Evolutionary conservation across 192 early-diverging fungal genomes (phyloP), one percentile per base, ranked within the genome.

Genomic region (Coemansia sp.): DNA sequence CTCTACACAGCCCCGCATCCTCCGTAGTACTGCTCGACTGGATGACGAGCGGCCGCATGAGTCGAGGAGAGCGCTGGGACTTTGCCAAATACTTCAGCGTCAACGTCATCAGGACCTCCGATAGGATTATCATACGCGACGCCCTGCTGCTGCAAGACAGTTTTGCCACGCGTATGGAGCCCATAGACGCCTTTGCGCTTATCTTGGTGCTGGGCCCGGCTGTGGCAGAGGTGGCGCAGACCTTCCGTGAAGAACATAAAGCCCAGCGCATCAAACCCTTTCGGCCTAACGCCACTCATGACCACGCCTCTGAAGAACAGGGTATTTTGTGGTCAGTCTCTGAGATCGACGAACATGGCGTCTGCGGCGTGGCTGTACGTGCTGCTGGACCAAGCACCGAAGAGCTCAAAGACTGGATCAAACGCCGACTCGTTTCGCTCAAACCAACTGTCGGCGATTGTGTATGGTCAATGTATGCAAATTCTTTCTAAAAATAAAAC

Each of bases 11-110:
- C 23, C 34, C 34, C 1, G 72, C 70, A n/a, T 81, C 86, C 0
- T 90, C 89, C 27, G 59, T 94, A 9, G 79, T 94, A 1, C 64
- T 94, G 8, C 74, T 96, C 32, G 94, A 96, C 66, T 96, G 94
- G 94, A 88, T 93, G 67, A 93, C 90, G 0, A 88, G 89, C 45
- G 94, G 94, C 6, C 66, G 94, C 50, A 78, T 83, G 68, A 86
- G 85, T 11, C 63, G 89, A 1, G 93, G 93, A 29, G 94, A 96
- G 63, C 67, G 66, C 10, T 96, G 93, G 93, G 74, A 59, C 57
- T 95, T 91, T 70, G 67, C 79, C 5, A 70, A 78, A 41, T 90
- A 89, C 76, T 70, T 74, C 57, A 87, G 84, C 27, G 69, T 74
- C 36, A 88, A 86, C 39, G 63, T 75, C 25, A 68, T 87, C 23